Evolutionary conservation across 2,329 filamentous ascomycete genomes (phyloP), one percentile per base, ranked within the genome.

Genomic region (Aspergillus sp.): DNA sequence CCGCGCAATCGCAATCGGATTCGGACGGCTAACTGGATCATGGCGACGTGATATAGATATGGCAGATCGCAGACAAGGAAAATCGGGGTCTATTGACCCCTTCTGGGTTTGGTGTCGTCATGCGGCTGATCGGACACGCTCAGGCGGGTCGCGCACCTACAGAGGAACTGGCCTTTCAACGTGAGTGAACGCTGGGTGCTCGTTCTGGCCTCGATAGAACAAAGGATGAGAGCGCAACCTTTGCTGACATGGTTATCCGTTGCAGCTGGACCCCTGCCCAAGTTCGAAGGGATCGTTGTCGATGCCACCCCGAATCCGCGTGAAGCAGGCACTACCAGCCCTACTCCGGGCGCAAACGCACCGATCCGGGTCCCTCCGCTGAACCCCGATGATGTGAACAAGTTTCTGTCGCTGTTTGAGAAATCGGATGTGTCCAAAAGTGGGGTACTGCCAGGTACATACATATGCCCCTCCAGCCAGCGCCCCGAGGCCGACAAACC

Each of bases 41-140:
- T 49, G 32, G n/a, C 39, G 52, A 36, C 15, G 54, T 58, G 28
- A 30, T 65, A 61, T 77, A 97, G 91, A 98, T 99, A 84, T 99
- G 95, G 95, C 94, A 98, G 80, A 95, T 99, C 76, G 94, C 95
- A 68, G 95, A 99, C 80, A 92, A 87, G 67, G 94, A 98, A 81
- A 99, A 99, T 81, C 88, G 93, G 66, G 95, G 95, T 55, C 90
- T 98, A 68, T 82, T 99, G 67, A 97, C 93, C 36, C 92, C 92
- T 19, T 87, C 92, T 45, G 95, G 94, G 74, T 99, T 99, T 79
- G 91, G 93, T 63, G 87, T 97, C 74, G 95, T 96, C 60, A 80
- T 99, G 74, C 87, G 95, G 72, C 87, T 99, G 74, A 98, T 99
- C 74, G 95, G 92, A 62, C 95, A 98, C 80, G 93, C 92, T 66